These are phyloP conservation scores for Limonium bicolor DNA, from an alignment of 148 eudicot genomes.

Conservation along the genomic window DNA sequence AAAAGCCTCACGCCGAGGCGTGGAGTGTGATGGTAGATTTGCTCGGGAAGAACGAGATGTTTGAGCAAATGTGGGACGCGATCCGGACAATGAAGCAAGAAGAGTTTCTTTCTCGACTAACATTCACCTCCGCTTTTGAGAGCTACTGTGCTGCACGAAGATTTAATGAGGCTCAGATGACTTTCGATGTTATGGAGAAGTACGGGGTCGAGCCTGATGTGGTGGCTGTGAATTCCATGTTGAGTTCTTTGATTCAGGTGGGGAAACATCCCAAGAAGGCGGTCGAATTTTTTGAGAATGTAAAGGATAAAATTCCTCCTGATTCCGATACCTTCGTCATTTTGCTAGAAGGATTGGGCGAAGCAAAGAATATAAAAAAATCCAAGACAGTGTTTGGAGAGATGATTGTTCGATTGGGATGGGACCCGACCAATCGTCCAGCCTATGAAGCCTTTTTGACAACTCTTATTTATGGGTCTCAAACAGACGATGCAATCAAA, in stretches of 20 bases:
- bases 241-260: constrained; percentile 57
- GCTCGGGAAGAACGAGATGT: constrained; percentile 60
- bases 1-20: constrained; percentile 31
- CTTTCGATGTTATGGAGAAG: constrained; percentile 74
- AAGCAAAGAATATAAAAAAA: constrained; percentile 48
- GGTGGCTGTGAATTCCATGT: constrained; percentile 48
- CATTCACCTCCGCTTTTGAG: constrained; percentile 58
- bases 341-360: constrained; percentile 73
- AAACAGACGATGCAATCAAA: constrained; percentile 50
- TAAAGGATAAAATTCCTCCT: constrained; percentile 46
- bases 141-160: constrained; percentile 52
- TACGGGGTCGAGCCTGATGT: constrained; percentile 59
- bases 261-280: constrained; percentile 35
- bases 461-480: constrained; percentile 42
- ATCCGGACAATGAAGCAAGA: constrained; percentile 70
- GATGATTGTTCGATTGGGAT: constrained; percentile 78
- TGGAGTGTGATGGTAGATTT: constrained; percentile 91
- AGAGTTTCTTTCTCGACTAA: constrained; percentile 24
- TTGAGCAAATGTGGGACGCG: constrained; percentile 88
- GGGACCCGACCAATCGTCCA: constrained; percentile 38
- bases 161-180: constrained; percentile 53
- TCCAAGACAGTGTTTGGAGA: constrained; percentile 75
- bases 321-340: constrained; percentile 63
- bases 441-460: constrained; percentile 70
- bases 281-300: constrained; percentile 39